phyloP scores from a whole-genome alignment of 2,329 filamentous ascomycete genomes.

The Ramularia endophylla region DNA sequence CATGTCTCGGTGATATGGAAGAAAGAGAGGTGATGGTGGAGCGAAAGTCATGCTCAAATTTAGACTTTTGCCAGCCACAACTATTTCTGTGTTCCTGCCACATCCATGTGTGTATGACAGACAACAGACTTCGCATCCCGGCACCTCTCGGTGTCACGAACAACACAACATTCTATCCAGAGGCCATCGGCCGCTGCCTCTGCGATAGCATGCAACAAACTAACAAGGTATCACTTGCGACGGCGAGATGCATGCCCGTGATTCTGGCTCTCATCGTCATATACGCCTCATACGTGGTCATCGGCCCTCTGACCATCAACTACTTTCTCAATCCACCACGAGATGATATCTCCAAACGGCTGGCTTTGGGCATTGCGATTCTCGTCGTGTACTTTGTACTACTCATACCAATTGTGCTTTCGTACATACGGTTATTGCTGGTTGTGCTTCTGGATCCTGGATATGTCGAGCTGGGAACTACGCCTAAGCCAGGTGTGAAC shows the following conservation, averaged over 20 bases:
- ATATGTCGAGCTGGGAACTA: slow-evolving; percentile 59
- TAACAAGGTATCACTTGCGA: slow-evolving; percentile 19
- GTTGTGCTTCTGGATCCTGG: slow-evolving; percentile 67
- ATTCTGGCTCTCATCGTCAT: slow-evolving; percentile 25
- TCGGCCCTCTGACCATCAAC: slow-evolving; percentile 51
- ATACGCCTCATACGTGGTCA: slow-evolving; percentile 27
- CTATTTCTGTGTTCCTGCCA: no score
- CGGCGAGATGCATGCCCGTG: slow-evolving; percentile 25
- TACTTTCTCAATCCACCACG: slow-evolving; percentile 56
- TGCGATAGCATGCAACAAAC: no score
- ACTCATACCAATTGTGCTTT: slow-evolving; percentile 57
- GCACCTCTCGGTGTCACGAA: no score
- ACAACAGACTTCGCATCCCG: no score
- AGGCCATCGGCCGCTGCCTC: no score
- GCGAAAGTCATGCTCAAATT: no score
- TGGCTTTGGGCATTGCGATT: slow-evolving; percentile 60
- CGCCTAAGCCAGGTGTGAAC: slow-evolving; percentile 16
- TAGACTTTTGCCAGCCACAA: no score
- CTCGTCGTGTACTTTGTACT: slow-evolving; percentile 68
- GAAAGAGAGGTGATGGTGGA: no score
- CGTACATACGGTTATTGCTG: slow-evolving; percentile 67
- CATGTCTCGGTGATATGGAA: no score
- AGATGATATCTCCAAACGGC: slow-evolving; percentile 32
- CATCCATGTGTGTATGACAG: no score
- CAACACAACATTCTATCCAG: no score